Conservation (phyloP, 2,329 filamentous ascomycete species). For the Lasiodiplodia sp. region DNA sequence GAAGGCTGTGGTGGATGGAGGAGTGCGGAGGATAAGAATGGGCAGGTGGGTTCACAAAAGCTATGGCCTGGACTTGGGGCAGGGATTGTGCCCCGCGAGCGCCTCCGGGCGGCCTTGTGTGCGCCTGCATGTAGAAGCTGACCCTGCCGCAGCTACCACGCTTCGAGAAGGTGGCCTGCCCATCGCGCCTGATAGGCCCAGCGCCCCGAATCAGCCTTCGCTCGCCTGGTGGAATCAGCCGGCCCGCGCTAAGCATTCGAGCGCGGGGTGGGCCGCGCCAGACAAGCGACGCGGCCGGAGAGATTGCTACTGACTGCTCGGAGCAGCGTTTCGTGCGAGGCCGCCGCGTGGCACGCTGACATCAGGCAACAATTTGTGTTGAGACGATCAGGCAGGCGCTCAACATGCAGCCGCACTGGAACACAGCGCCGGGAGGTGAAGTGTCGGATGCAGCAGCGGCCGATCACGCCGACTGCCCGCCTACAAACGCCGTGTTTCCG, state of each 20-base stretch:
- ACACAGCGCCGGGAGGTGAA: conserved; percentile 2
- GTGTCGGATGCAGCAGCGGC: background rate
- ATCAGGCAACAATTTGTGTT: conserved; percentile 5
- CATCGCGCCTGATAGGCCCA: conserved; percentile 13
- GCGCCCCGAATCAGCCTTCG: conserved; percentile 10
- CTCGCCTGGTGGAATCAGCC: conserved; percentile 22
- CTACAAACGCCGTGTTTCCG: background rate
- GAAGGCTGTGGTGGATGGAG: background rate
- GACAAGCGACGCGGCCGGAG: conserved; percentile 6
- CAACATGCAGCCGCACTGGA: conserved; percentile 1
- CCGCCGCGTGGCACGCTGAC: conserved; percentile 22
- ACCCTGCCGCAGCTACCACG: conserved; percentile 20
- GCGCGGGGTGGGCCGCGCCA: conserved; percentile 14
- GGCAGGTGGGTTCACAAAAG: conserved; percentile 20
- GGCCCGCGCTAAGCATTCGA: background rate
- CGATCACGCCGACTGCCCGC: conserved; percentile 9
- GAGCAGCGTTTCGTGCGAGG: conserved; percentile 13
- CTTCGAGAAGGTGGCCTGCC: conserved; percentile 26
- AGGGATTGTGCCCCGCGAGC: conserved; percentile 24
- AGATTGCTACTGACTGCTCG: background rate
- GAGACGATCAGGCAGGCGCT: background rate
- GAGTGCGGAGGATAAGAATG: conserved; percentile 18
- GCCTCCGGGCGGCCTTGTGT: conserved; percentile 23
- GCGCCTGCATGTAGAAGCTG: conserved; percentile 6
- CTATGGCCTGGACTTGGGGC: conserved; percentile 8